Evolutionary conservation across 169 alveolate species (phyloP), one percentile per base, ranked within the genome.

Genomic region (Theileria orientalis): DNA sequence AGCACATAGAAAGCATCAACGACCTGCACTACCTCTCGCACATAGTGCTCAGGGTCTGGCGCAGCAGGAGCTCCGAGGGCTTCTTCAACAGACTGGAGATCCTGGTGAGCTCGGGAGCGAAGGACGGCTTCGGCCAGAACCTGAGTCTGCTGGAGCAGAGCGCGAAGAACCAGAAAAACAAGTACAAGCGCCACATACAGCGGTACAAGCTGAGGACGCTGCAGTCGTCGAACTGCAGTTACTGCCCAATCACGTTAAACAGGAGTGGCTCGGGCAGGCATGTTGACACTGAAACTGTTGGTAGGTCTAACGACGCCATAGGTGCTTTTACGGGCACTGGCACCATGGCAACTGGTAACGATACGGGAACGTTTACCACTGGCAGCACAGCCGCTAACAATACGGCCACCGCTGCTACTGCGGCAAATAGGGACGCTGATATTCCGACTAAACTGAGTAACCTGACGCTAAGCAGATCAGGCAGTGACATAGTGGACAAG

Each of bases 11-110:
- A 13, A 76, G 71, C 61, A 85, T 87, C 37, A 73, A 90, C 29
- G 95, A 91, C 59, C 64, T 90, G 57, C 94, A 91, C 69, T 92
- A 92, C 52, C 75, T 92, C 29, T 89, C 95, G 21, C 96, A 92
- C 69, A 56, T 89, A 23, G 95, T 91, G 30, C 76, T 92, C 60
- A 70, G 96, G 29, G 95, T 92, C 3, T 89, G 96, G 94, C 84
- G 91, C 52, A 87, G 90, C 57, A 76, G 71, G 46, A 76, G 71
- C 13, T 61, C 82, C 16, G 67, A 74, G 16, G 76, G 83, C 40
- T 80, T 68, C 5, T 59, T 70, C 63, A 84, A 85, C 56, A 82
- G 93, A 52, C 67, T 92, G 19, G 95, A 92, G 69, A 89, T 92
- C 21, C 72, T 90, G 68, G 90, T 92, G 35, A 92, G 95, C 42